These are phyloP conservation scores for Moringa oleifera DNA, from an alignment of 345 rosid genomes.

Conservation along the genomic window DNA sequence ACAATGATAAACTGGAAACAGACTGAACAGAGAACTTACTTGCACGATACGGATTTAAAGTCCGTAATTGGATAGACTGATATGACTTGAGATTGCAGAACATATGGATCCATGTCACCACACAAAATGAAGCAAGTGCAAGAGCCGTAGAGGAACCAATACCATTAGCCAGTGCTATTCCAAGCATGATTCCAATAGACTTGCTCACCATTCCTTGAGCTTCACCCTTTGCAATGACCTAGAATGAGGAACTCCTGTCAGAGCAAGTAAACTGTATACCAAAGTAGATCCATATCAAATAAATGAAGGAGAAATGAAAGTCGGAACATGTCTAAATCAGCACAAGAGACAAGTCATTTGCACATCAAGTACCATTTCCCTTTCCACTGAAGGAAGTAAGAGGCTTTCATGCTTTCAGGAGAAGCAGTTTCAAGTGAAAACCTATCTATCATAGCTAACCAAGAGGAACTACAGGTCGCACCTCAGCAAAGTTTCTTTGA, in stretches of 20 bases:
- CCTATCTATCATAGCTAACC: not conserved
- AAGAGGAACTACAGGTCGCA: constrained; percentile 19
- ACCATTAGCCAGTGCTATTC: constrained; percentile 74
- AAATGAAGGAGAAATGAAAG: too few species aligned
- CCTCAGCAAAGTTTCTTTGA: constrained; percentile 99
- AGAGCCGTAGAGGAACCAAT: constrained; percentile 72
- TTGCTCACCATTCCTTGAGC: constrained; percentile 99
- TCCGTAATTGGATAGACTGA: constrained; percentile 85
- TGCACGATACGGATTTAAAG: constrained; percentile 94
- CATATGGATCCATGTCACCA: constrained; percentile 88
- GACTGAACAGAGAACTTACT: constrained; percentile 43
- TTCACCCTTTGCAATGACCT: constrained; percentile 99
- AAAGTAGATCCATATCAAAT: not conserved
- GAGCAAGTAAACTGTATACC: not conserved
- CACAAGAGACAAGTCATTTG: too few species aligned
- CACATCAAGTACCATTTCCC: too few species aligned
- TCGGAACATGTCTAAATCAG: too few species aligned
- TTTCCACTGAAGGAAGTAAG: too few species aligned
- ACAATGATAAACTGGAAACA: not conserved
- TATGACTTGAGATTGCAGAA: constrained; percentile 92
- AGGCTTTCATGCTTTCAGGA: not conserved
- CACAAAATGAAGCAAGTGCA: constrained; percentile 74
- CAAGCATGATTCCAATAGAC: constrained; percentile 72
- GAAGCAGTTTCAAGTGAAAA: not conserved
- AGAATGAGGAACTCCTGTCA: constrained; percentile 3